Evolutionary conservation across 2,329 filamentous ascomycete genomes (phyloP), one percentile per base, ranked within the genome.

Genomic region (Aspergillus intermedius): DNA sequence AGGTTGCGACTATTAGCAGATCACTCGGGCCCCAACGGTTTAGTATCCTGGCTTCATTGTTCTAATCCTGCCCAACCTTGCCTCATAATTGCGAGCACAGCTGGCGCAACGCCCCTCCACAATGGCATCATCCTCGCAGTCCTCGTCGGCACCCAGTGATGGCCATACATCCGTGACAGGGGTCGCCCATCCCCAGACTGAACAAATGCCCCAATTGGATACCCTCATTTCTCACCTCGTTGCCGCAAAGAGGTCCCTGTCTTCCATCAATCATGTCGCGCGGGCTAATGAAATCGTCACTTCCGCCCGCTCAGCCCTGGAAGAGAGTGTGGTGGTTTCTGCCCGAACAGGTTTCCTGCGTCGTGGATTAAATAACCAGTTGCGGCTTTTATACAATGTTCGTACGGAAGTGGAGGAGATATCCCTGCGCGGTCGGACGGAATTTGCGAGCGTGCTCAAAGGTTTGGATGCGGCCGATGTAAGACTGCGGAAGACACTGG

Each of bases 221-320:
- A 83, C 82, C 21, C 82, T 97, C 40, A 87, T 96, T 48, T 80
- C 83, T 46, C 84, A 95, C 70, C 84, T 96, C 32, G 82, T 96
- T 37, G 84, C 86, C 25, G 87, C 91, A 7, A 96, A 96, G 66
- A 83, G 88, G 41, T 91, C 91, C 1, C 79, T 97, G 4, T 87
- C 87, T 13, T 89, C 89, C 9, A 90, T 94, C 66, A 82, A 78
- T 39, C 83, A 87, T 51, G 88, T 96, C 45, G 84, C 88, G 64
- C 87, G 88, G 51, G 91, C 90, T 55, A 91, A 93, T 63, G 87
- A 94, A 61, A 83, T 96, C 48, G 86, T 93, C 41, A 88, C 82
- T 17, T 76, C 81, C 12, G 88, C 90, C 4, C 84, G 89, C 30
- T 74, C 78, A 28, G 80, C 88, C 30, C 77, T 95, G 55, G 88